Evolutionary conservation across 169 alveolate species (phyloP).

Genomic region (Eimeria zaria): DNA sequence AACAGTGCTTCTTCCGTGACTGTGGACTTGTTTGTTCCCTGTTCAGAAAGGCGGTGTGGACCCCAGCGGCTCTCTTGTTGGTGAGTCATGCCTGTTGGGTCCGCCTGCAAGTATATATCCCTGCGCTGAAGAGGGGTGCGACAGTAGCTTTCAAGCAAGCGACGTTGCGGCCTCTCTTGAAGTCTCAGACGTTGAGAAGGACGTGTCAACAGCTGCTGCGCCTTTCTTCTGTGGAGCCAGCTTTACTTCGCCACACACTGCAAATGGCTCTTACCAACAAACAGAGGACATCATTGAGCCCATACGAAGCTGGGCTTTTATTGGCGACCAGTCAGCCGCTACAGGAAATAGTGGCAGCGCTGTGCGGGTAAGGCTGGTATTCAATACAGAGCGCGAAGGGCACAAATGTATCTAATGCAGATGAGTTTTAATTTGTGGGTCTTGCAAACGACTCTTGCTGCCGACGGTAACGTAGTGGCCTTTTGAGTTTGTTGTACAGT

Average conservation of each 20-base stretch:
- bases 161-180: constrained; percentile 45
- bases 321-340: neutral
- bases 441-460: neutral
- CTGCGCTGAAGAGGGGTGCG: constrained; percentile 14
- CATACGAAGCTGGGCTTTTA: constrained; percentile 4
- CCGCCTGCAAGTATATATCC: neutral
- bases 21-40: neutral
- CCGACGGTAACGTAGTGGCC: neutral
- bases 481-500: neutral
- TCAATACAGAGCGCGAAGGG: neutral
- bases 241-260: constrained; percentile 54
- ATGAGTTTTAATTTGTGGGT: neutral
- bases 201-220: neutral
- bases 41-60: constrained; percentile 13
- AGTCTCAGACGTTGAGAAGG: constrained; percentile 23
- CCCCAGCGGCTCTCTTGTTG: neutral
- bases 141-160: constrained; percentile 20
- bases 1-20: neutral
- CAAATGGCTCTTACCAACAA: constrained; percentile 8
- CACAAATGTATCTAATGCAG: neutral
- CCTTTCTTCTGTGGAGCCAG: constrained; percentile 15
- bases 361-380: constrained; percentile 41
- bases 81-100: neutral
- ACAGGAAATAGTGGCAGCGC: neutral
- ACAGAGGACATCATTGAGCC: constrained; percentile 48